Percentiles rank a stretch among this genome's conserved stretches.
These are phyloP conservation scores for Salpingoeca rosetta DNA, from an alignment of 78 protist species.

Conservation along the genomic window DNA sequence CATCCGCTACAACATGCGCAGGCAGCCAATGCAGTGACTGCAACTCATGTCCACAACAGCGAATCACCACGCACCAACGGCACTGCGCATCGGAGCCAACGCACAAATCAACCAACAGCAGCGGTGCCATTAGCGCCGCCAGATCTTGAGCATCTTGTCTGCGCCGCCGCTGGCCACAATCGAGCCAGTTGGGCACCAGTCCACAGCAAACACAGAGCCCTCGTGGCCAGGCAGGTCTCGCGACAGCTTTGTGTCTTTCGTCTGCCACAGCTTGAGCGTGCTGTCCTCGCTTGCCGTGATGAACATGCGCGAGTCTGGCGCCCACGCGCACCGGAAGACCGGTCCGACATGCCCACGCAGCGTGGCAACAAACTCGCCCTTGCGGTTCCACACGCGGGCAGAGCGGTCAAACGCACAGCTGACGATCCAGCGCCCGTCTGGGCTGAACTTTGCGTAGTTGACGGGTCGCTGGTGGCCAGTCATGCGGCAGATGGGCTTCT, in stretches of 20 bases:
- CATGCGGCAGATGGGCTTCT: conserved; percentile 67
- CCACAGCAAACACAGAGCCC: conserved; percentile 90
- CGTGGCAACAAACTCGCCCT: conserved; percentile 58
- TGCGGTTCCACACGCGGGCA: conserved; percentile 85
- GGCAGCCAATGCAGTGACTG: too few species aligned
- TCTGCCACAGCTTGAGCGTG: conserved; percentile 84
- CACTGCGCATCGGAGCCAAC: too few species aligned
- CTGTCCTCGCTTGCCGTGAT: conserved; percentile 82
- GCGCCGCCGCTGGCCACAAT: conserved; percentile 84
- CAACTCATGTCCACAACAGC: too few species aligned
- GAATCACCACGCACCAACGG: too few species aligned
- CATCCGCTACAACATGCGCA: too few species aligned
- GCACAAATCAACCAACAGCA: too few species aligned
- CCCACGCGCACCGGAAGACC: conserved; percentile 94
- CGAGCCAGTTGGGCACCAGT: conserved; percentile 95
- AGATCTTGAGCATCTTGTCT: conserved; percentile 77
- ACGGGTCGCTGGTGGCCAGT: conserved; percentile 87
- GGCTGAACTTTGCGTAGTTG: conserved; percentile 64
- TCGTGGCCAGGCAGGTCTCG: conserved; percentile 96
- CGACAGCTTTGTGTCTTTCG: conserved; percentile 37
- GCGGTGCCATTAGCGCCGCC: too few species aligned
- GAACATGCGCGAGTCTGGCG: conserved; percentile 80
- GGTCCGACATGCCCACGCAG: conserved; percentile 93
- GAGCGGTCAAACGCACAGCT: conserved; percentile 92
- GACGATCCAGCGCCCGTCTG: conserved; percentile 89